Conservation (phyloP, 169 alveolate genomes). For the Cryptosporidium canis region DNA sequence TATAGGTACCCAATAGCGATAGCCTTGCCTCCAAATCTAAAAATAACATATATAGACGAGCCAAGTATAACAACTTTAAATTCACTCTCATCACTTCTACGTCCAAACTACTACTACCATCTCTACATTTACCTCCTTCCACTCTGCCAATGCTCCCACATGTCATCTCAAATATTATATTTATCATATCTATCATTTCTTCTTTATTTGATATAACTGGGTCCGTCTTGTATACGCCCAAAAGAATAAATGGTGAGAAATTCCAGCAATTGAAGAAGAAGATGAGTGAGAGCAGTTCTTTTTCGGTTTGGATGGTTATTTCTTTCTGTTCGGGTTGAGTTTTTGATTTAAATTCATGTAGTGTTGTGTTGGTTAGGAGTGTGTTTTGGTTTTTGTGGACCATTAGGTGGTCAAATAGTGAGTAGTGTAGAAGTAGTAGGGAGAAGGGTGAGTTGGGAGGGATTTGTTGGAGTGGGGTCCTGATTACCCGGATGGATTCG, state of each 20-base stretch:
- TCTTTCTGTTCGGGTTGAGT: background rate
- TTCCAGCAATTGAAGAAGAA: background rate
- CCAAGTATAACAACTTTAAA: background rate
- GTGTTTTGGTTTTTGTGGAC: background rate
- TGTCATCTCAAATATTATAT: background rate
- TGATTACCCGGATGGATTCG: background rate
- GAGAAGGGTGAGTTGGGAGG: slow-evolving; percentile 39
- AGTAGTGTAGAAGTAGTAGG: background rate
- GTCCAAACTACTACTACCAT: background rate
- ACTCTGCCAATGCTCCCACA: background rate
- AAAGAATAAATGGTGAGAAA: background rate
- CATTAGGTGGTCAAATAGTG: background rate
- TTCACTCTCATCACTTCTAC: background rate
- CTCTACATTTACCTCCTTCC: background rate
- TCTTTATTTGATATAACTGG: background rate
- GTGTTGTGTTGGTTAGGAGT: background rate
- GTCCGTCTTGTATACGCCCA: background rate
- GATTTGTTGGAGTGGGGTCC: background rate
- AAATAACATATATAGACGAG: slow-evolving; percentile 1
- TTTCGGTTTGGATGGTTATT: background rate
- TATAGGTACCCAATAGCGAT: background rate
- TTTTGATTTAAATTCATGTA: background rate
- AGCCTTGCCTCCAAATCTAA: background rate
- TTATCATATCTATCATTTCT: background rate
- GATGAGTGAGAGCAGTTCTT: background rate